Conservation (phyloP, 208 protist genomes). For the Histomonas meleagridis region DNA sequence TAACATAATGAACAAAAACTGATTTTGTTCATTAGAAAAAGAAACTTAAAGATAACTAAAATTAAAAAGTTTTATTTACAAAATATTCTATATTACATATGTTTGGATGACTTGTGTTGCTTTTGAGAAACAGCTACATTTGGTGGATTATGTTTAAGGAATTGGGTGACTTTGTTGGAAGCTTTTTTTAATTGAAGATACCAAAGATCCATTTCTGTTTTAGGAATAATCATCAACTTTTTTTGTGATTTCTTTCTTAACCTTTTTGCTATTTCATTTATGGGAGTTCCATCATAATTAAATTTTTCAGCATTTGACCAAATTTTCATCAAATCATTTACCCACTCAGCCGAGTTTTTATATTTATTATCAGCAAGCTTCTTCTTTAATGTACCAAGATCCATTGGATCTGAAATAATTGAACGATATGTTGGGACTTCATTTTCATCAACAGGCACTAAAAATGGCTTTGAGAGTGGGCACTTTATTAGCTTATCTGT, state of each 20-base stretch:
- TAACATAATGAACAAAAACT: too few relatives aligned
- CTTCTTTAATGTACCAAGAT: constrained; percentile 51
- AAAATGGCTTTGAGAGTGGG: constrained; percentile 48
- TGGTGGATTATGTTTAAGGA: not conserved
- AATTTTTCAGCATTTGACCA: constrained; percentile 45
- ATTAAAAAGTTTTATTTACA: too few relatives aligned
- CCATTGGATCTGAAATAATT: constrained; percentile 64
- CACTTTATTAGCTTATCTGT: not conserved
- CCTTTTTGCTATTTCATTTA: not conserved
- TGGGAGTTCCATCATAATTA: not conserved
- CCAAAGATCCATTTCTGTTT: constrained; percentile 31
- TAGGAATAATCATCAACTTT: not conserved
- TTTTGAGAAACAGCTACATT: too few relatives aligned
- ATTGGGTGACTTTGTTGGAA: not conserved
- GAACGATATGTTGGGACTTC: constrained; percentile 59
- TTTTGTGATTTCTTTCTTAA: not conserved
- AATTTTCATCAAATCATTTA: constrained; percentile 30
- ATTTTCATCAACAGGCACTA: constrained; percentile 54
- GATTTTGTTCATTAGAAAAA: too few relatives aligned
- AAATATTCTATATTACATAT: too few relatives aligned
- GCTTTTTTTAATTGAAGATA: not conserved
- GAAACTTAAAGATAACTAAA: too few relatives aligned
- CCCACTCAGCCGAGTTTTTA: constrained; percentile 35
- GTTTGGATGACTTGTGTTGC: too few relatives aligned
- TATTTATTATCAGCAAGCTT: constrained; percentile 40